Conservation (phyloP, 495 filamentous ascomycete species). For the Bombardia bombarda region DNA sequence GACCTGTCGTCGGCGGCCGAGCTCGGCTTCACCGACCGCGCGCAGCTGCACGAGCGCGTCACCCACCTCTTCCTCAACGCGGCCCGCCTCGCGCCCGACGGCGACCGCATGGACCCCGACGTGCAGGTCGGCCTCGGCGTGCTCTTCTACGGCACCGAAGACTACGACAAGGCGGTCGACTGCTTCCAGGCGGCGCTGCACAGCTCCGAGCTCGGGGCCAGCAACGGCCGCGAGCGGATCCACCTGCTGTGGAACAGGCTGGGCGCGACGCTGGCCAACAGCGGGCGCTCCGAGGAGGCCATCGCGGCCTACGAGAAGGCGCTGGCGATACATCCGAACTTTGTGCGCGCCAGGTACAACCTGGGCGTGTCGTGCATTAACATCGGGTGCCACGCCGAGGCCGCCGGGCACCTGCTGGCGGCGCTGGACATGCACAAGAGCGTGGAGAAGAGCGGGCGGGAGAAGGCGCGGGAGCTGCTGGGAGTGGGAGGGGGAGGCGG, state of each 20-base stretch:
- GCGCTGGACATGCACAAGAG: slow-evolving; percentile 95
- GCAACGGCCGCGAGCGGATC: slow-evolving; percentile 67
- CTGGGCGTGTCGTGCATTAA: slow-evolving; percentile 96
- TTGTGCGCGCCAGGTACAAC: slow-evolving; percentile 94
- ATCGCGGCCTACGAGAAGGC: slow-evolving; percentile 95
- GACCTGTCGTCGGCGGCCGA: slow-evolving; percentile 64
- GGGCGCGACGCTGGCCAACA: slow-evolving; percentile 93
- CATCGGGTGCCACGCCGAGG: slow-evolving; percentile 88
- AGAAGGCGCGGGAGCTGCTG: slow-evolving; percentile 77
- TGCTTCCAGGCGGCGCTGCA: slow-evolving; percentile 90
- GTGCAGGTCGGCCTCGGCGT: slow-evolving; percentile 97
- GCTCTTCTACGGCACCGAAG: slow-evolving; percentile 94
- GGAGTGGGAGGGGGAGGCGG: slow-evolving; percentile 43
- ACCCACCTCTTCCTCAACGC: slow-evolving; percentile 86
- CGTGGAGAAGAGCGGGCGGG: slow-evolving; percentile 74
- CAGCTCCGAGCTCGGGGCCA: slow-evolving; percentile 66
- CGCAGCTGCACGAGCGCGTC: slow-evolving; percentile 81
- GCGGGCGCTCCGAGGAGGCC: slow-evolving; percentile 84
- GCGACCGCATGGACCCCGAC: slow-evolving; percentile 87
- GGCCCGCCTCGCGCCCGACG: slow-evolving; percentile 81
- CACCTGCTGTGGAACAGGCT: slow-evolving; percentile 98
- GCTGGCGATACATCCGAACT: slow-evolving; percentile 81
- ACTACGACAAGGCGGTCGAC: slow-evolving; percentile 97
- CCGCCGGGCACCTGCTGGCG: slow-evolving; percentile 88
- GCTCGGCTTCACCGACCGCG: slow-evolving; percentile 86